A percentile compares a stretch with the other conserved stretches of the same genome.
Conservation (phyloP, 2,329 filamentous ascomycete genomes). For the Aspergillus floridensis region DNA sequence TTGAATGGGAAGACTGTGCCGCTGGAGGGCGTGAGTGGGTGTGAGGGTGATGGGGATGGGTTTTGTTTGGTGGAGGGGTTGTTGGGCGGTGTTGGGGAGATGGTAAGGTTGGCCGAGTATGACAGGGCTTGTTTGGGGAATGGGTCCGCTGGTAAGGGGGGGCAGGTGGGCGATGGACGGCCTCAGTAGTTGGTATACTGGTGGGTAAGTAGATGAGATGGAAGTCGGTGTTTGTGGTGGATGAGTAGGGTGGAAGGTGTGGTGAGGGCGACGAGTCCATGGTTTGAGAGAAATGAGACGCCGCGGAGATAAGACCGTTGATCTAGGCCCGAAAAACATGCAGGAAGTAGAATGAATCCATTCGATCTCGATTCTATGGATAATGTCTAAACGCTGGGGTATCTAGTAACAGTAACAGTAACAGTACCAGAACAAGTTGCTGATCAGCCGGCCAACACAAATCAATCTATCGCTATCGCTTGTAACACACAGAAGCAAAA, state of each 20-base stretch:
- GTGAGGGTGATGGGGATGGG: constrained; percentile 25
- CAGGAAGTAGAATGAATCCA: too few relatives aligned
- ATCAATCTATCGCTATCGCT: constrained; percentile 15
- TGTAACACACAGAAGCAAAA: not conserved
- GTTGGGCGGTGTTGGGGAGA: constrained; percentile 19
- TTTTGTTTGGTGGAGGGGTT: constrained; percentile 32
- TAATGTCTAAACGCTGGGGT: constrained; percentile 21
- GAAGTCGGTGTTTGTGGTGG: not conserved
- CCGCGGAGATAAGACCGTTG: too few relatives aligned
- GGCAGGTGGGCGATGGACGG: constrained; percentile 27
- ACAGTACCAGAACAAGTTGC: not conserved
- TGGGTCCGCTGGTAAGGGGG: constrained; percentile 16
- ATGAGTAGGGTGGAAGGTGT: not conserved
- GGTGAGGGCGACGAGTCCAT: too few relatives aligned
- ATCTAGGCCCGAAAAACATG: too few relatives aligned
- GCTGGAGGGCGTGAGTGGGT: constrained; percentile 27
- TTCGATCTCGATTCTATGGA: not conserved
- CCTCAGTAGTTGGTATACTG: constrained; percentile 7
- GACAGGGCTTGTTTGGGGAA: constrained; percentile 32
- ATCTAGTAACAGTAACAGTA: constrained; percentile 23
- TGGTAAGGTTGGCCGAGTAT: constrained; percentile 29
- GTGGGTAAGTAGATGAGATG: not conserved
- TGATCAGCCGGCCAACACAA: not conserved
- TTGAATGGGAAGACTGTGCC: constrained; percentile 31
- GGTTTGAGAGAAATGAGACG: too few relatives aligned